Percentiles rank a stretch among this genome's conserved stretches.
These are phyloP conservation scores for Termitomyces titanicus DNA, from an alignment of 768 basidiomycete species.

Conservation along the genomic window DNA sequence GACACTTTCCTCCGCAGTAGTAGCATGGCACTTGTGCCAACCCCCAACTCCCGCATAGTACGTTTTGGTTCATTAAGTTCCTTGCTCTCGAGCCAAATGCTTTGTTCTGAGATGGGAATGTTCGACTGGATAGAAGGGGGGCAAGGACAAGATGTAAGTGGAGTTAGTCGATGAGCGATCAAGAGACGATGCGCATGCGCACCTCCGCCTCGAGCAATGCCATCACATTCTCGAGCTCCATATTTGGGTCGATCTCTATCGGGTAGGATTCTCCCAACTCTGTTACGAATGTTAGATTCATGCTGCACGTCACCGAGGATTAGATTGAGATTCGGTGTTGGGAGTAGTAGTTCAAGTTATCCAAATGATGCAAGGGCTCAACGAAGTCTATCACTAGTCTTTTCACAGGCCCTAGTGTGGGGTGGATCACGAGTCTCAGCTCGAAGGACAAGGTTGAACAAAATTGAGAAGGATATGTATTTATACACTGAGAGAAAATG, in stretches of 20 bases:
- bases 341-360: background rate
- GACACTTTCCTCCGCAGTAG: conserved; percentile 60
- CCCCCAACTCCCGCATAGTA: conserved; percentile 63
- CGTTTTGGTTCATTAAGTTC: conserved; percentile 64
- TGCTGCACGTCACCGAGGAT: conserved; percentile 23
- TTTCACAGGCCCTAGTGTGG: conserved; percentile 4
- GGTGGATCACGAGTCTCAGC: conserved; percentile 4
- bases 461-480: background rate
- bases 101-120: conserved; percentile 69
- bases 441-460: background rate
- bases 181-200: conserved; percentile 23
- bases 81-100: conserved; percentile 61
- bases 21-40: conserved; percentile 58
- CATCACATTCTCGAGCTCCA: conserved; percentile 92
- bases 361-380: background rate
- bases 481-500: conserved; percentile 14
- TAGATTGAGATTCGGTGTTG: conserved; percentile 9
- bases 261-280: conserved; percentile 60
- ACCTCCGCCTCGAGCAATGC: conserved; percentile 96
- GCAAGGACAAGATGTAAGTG: background rate
- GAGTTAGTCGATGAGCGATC: background rate
- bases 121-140: conserved; percentile 57
- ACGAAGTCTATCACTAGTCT: conserved; percentile 3
- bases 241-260: conserved; percentile 84
- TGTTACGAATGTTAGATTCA: conserved; percentile 72